Evolutionary conservation across 371 early-diverging fungal species (phyloP).

Genomic region (Sanchytrium tribonematis): DNA sequence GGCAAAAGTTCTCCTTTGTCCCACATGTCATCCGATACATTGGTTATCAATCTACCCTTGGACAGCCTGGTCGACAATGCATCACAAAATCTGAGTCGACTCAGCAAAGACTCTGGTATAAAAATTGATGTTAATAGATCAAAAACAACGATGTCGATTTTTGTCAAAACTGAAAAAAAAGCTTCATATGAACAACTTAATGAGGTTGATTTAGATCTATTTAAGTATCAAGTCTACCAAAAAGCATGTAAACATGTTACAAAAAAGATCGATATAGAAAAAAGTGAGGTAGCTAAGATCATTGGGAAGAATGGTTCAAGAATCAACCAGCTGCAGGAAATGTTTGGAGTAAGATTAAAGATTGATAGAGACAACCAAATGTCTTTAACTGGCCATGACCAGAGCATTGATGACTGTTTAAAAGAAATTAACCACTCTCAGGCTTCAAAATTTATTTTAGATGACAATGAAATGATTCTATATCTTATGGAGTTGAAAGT

Average conservation of each 20-base stretch:
- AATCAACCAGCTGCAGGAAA: background rate
- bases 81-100: background rate
- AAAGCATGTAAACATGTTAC: background rate
- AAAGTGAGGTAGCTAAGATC: background rate
- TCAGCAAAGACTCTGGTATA: background rate
- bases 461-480: background rate
- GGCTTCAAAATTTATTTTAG: background rate
- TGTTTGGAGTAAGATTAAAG: background rate
- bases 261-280: background rate
- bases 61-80: background rate
- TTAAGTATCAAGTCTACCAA: background rate
- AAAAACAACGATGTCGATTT: background rate
- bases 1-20: too few species aligned
- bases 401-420: background rate
- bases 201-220: background rate
- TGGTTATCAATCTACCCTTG: background rate
- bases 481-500: background rate
- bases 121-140: background rate
- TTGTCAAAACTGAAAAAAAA: background rate
- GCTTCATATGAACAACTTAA: background rate
- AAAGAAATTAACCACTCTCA: background rate
- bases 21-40: too few species aligned
- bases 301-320: background rate
- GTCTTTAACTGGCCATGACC: background rate
- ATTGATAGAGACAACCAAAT: background rate